A percentile compares a stretch with the other conserved stretches of the same genome.
These are phyloP conservation scores for Oxytropis ochrocephala DNA, from an alignment of 306 rosid species.

Conservation along the genomic window DNA sequence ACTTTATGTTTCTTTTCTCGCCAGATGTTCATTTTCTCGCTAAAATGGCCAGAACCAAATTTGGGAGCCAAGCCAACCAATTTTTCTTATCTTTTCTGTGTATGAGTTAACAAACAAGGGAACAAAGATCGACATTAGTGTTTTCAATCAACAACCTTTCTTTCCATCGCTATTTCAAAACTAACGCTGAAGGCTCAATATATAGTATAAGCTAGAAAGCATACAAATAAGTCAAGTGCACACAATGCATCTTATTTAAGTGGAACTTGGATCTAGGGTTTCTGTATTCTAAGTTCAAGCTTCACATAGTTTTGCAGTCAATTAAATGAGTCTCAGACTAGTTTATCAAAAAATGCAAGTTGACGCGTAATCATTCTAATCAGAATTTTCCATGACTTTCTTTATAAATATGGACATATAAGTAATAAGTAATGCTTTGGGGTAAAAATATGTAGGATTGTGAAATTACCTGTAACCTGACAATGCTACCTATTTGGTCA, in stretches of 20 bases:
- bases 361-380: background rate
- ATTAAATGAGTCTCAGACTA: background rate
- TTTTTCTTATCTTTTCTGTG: too few relatives aligned
- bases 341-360: background rate
- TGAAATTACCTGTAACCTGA: constrained; percentile 71
- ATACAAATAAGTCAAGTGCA: background rate
- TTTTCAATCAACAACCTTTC: too few relatives aligned
- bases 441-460: background rate
- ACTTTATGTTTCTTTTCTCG: too few relatives aligned
- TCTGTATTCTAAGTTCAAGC: background rate
- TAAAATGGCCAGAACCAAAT: too few relatives aligned
- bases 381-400: background rate
- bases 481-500: constrained; percentile 71
- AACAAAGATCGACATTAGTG: too few relatives aligned
- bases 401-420: background rate
- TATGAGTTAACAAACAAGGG: too few relatives aligned
- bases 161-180: too few relatives aligned
- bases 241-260: background rate
- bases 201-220: background rate
- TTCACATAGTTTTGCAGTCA: background rate
- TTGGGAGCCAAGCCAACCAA: too few relatives aligned
- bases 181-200: background rate
- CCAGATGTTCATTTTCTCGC: too few relatives aligned
- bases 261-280: too few relatives aligned
- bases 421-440: background rate